These are phyloP conservation scores for Arabidopsis hybrid DNA, from an alignment of 441 rosid genomes.

Conservation along the genomic window DNA sequence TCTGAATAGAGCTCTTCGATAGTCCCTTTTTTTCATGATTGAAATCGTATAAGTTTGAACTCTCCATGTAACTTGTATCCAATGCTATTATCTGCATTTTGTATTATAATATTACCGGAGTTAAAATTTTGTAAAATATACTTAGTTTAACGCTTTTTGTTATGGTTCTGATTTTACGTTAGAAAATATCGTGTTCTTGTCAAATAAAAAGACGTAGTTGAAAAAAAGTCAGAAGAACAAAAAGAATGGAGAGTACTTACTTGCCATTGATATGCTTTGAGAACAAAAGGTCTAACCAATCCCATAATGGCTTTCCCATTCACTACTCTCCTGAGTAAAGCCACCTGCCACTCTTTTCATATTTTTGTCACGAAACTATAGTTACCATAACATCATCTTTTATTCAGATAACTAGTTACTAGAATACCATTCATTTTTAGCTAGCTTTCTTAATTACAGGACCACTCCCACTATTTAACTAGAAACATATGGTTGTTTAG, in stretches of 20 bases:
- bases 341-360: slow-evolving; percentile 51
- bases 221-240: background rate
- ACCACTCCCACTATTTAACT: background rate
- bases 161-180: background rate
- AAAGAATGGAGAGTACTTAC: slow-evolving; percentile 49
- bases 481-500: background rate
- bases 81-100: slow-evolving; percentile 53
- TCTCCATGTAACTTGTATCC: slow-evolving; percentile 61
- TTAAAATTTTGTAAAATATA: background rate
- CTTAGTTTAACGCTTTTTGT: too few species aligned
- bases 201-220: background rate
- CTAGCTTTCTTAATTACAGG: background rate
- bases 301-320: slow-evolving; percentile 81
- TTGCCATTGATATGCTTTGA: slow-evolving; percentile 93
- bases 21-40: slow-evolving; percentile 55
- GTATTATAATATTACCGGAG: too few species aligned
- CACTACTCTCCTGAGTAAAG: slow-evolving; percentile 62
- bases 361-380: background rate
- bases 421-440: background rate
- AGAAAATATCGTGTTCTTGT: background rate
- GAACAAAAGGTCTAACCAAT: slow-evolving; percentile 77
- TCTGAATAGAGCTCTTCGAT: slow-evolving; percentile 49
- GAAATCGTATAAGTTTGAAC: slow-evolving; percentile 63
- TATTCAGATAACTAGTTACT: background rate
- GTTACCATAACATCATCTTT: background rate